Conservation (phyloP, 176 grass and related monocot species). For the Elymus sibiricus region DNA sequence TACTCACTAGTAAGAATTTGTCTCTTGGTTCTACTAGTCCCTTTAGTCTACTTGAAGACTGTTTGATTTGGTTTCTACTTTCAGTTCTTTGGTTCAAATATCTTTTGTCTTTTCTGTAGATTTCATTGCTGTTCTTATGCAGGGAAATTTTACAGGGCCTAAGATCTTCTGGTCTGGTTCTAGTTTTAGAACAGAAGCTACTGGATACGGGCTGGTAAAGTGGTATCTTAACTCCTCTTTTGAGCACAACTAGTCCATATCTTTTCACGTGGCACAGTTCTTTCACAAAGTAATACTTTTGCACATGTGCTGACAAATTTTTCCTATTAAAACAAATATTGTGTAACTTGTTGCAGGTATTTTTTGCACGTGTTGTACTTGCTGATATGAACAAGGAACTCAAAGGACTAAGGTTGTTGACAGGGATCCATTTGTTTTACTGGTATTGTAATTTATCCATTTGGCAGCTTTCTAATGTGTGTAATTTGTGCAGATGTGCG, state of each 20-base stretch:
- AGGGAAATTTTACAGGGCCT: slow-evolving; percentile 99
- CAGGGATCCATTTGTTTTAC: slow-evolving; percentile 25
- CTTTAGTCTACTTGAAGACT: neutral
- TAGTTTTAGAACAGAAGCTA: slow-evolving; percentile 98
- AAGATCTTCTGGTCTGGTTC: slow-evolving; percentile 99
- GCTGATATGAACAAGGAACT: slow-evolving; percentile 99
- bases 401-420: slow-evolving; percentile 88
- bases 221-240: slow-evolving; percentile 31
- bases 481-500: slow-evolving; percentile 65
- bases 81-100: neutral
- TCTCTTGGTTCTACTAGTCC: neutral
- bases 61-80: slow-evolving; percentile 24
- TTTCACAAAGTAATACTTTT: slow-evolving; percentile 15
- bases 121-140: slow-evolving; percentile 66
- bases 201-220: slow-evolving; percentile 95
- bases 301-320: slow-evolving; percentile 5
- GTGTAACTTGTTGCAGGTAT: slow-evolving; percentile 57
- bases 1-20: neutral
- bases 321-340: neutral
- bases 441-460: slow-evolving; percentile 17
- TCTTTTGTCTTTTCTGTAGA: slow-evolving; percentile 32
- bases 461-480: slow-evolving; percentile 20
- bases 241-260: slow-evolving; percentile 11
- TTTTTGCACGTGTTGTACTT: slow-evolving; percentile 96
- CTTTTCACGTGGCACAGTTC: slow-evolving; percentile 6